These are phyloP conservation scores for Ceratocystis cacaofunesta DNA, from an alignment of 2,329 filamentous ascomycete genomes.

Conservation along the genomic window DNA sequence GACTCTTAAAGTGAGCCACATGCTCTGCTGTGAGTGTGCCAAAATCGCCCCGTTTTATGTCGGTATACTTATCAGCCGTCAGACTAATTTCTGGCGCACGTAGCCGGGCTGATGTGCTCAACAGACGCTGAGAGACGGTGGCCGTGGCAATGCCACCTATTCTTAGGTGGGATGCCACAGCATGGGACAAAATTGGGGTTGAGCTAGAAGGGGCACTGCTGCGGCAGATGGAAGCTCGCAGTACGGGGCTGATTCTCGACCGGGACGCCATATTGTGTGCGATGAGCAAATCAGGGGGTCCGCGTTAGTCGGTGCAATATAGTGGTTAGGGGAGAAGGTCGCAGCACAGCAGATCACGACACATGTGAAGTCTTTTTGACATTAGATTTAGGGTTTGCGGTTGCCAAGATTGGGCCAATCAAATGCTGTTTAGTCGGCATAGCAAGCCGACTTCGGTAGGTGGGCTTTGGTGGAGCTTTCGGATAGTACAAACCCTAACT, in stretches of 20 bases:
- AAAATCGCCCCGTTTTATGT: slow-evolving; percentile 71
- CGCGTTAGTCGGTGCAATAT: not conserved
- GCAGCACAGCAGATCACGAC: not conserved
- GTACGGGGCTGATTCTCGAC: slow-evolving; percentile 8
- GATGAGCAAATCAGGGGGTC: not conserved
- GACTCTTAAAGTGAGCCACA: slow-evolving; percentile 63
- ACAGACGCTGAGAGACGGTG: not conserved
- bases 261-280: slow-evolving; percentile 12
- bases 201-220: not conserved
- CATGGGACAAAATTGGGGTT: not conserved
- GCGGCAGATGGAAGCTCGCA: slow-evolving; percentile 7
- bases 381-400: not conserved
- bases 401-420: not conserved
- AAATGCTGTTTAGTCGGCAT: not conserved
- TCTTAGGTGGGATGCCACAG: not conserved
- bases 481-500: not conserved
- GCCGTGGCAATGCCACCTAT: not conserved
- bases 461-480: not conserved
- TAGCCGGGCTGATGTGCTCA: not conserved
- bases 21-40: slow-evolving; percentile 59
- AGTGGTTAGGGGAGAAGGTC: not conserved
- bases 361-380: not conserved
- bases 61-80: slow-evolving; percentile 75
- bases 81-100: slow-evolving; percentile 36
- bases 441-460: not conserved